phyloP scores from a whole-genome alignment of 345 rosid species.

The Excoecaria cochinchinensis region DNA sequence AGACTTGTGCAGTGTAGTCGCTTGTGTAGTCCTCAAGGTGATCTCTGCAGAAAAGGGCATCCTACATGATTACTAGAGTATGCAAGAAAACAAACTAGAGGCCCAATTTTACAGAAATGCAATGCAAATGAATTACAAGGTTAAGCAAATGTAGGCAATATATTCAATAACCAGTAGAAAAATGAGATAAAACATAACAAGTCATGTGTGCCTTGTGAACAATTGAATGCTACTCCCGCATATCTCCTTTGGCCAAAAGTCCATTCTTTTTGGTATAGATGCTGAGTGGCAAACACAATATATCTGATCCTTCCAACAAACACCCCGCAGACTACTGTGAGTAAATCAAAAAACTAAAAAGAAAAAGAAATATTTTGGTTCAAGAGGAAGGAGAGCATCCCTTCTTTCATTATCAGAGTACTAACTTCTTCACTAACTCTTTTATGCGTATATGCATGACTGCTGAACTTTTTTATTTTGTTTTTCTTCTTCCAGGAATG shows the following conservation, averaged over 20 bases:
- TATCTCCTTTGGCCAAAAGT: background rate
- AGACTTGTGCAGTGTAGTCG: slow-evolving; percentile 80
- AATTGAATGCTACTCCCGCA: background rate
- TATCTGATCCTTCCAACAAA: background rate
- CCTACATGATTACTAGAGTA: background rate
- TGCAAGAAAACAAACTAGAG: background rate
- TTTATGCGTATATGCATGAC: background rate
- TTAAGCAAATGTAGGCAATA: background rate
- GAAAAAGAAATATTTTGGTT: background rate
- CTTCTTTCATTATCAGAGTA: background rate
- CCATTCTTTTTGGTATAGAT: background rate
- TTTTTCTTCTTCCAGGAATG: background rate
- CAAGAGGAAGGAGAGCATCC: background rate
- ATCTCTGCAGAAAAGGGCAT: slow-evolving; percentile 50
- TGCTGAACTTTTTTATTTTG: background rate
- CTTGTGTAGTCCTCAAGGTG: slow-evolving; percentile 83
- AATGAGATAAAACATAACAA: background rate
- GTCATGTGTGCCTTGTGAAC: background rate
- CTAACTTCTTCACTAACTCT: background rate
- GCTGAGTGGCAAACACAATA: background rate
- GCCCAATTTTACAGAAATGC: background rate
- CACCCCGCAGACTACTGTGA: background rate
- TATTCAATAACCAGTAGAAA: background rate
- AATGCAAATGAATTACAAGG: background rate
- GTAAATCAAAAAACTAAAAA: background rate